A percentile compares a stretch with the other conserved stretches of the same genome.
Conservation (phyloP, 805 yeast species). For the Blastobotrys muscicola region DNA sequence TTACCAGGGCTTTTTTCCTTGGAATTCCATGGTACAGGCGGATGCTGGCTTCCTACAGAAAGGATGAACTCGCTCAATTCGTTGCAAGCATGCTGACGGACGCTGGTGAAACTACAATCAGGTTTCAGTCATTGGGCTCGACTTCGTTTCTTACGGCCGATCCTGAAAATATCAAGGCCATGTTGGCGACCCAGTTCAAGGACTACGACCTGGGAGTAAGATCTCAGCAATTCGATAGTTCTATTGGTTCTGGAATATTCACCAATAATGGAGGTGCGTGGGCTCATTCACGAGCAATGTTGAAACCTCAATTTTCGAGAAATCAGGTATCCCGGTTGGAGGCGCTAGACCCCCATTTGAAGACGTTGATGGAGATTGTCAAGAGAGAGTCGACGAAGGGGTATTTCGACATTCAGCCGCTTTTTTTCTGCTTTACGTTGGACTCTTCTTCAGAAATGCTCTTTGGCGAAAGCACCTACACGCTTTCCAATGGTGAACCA, state of each 20-base stretch:
- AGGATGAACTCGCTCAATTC: too few relatives aligned
- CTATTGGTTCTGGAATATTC: slow-evolving; percentile 30
- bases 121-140: too few relatives aligned
- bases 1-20: too few relatives aligned
- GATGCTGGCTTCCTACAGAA: too few relatives aligned
- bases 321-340: slow-evolving; percentile 25
- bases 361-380: slow-evolving; percentile 13
- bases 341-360: slow-evolving; percentile 21
- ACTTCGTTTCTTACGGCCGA: too few relatives aligned
- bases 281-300: slow-evolving; percentile 30
- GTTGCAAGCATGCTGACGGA: too few relatives aligned
- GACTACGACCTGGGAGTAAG: slow-evolving; percentile 24
- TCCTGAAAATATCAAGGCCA: slow-evolving; percentile 23
- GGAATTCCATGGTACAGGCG: too few relatives aligned
- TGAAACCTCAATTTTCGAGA: slow-evolving; percentile 29
- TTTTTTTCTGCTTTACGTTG: slow-evolving; percentile 25
- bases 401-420: slow-evolving; percentile 21
- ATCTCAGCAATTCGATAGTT: slow-evolving; percentile 17
- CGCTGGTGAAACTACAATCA: too few relatives aligned
- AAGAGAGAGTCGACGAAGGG: slow-evolving; percentile 5
- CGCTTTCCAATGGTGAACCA: slow-evolving; percentile 10
- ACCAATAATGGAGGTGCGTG: slow-evolving; percentile 25
- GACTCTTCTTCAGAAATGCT: slow-evolving; percentile 30
- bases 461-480: slow-evolving; percentile 25
- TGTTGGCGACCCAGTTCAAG: slow-evolving; percentile 21